Conservation (phyloP, 306 rosid genomes). For the Neltuma alba region DNA sequence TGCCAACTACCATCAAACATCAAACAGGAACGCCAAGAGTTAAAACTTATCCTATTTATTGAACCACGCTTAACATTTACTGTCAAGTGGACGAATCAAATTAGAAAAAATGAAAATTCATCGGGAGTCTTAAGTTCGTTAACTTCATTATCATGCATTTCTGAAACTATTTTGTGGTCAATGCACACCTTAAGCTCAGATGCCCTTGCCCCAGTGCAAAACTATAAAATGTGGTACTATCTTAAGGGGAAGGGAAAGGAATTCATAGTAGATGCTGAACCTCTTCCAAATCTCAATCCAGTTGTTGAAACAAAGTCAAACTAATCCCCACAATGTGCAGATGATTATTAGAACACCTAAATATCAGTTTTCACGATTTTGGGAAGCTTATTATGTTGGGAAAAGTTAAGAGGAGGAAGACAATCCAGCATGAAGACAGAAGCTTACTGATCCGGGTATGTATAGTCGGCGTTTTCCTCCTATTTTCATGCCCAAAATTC, state of each 20-base stretch:
- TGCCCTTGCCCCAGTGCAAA: constrained; percentile 16
- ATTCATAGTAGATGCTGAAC: constrained; percentile 2
- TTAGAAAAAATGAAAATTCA: not conserved
- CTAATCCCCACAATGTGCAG: constrained; percentile 10
- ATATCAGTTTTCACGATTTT: constrained; percentile 7
- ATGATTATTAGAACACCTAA: not conserved
- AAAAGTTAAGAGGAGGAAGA: constrained; percentile 19
- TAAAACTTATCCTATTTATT: not conserved
- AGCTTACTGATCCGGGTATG: constrained; percentile 89
- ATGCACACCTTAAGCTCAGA: constrained; percentile 15
- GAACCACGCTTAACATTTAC: constrained; percentile 8
- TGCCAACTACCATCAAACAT: constrained; percentile 68
- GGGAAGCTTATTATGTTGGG: constrained; percentile 4
- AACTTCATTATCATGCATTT: constrained; percentile 18
- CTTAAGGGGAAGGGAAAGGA: not conserved
- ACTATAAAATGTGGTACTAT: not conserved
- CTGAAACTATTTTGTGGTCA: constrained; percentile 12
- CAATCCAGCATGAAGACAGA: constrained; percentile 31
- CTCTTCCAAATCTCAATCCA: constrained; percentile 1
- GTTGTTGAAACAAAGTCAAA: constrained; percentile 8
- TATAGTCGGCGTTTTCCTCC: constrained; percentile 93
- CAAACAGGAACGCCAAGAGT: constrained; percentile 13
- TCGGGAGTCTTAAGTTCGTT: not conserved
- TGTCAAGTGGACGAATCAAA: not conserved
- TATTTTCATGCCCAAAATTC: constrained; percentile 78